A percentile compares a stretch with the other conserved stretches of the same genome.
phyloP scores from a whole-genome alignment of 2,329 filamentous ascomycete species.

The Venturia aucupariae region DNA sequence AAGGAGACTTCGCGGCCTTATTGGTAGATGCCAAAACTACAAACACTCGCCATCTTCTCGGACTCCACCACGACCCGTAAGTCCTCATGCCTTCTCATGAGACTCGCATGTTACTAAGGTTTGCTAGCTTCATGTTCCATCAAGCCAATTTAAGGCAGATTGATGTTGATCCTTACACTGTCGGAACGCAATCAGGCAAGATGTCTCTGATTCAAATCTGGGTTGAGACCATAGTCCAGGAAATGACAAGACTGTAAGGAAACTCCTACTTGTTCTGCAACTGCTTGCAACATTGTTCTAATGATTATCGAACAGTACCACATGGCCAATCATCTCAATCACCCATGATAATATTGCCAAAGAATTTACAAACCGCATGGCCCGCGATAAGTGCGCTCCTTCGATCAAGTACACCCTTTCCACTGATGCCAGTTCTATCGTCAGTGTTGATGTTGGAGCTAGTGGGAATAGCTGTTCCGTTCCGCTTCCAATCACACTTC shows the following conservation, averaged over 20 bases:
- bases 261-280: background rate
- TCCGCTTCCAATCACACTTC: constrained; percentile 9
- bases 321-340: constrained; percentile 9
- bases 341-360: constrained; percentile 8
- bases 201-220: constrained; percentile 20
- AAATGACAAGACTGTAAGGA: constrained; percentile 6
- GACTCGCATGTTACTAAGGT: background rate
- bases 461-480: background rate
- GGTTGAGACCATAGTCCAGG: background rate
- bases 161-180: background rate
- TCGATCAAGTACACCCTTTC: constrained; percentile 38
- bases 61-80: constrained; percentile 13
- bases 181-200: constrained; percentile 4
- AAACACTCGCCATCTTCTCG: constrained; percentile 7
- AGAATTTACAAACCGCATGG: constrained; percentile 1
- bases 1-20: background rate
- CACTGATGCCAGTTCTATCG: background rate
- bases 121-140: constrained; percentile 11
- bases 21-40: background rate
- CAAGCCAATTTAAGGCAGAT: constrained; percentile 10
- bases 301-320: background rate
- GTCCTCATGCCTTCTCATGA: background rate
- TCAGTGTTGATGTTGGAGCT: background rate
- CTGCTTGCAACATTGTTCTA: no score
- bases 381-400: constrained; percentile 34